phyloP scores from a whole-genome alignment of 2,329 filamentous ascomycete species.

The Zymoseptoria pseudotritici region DNA sequence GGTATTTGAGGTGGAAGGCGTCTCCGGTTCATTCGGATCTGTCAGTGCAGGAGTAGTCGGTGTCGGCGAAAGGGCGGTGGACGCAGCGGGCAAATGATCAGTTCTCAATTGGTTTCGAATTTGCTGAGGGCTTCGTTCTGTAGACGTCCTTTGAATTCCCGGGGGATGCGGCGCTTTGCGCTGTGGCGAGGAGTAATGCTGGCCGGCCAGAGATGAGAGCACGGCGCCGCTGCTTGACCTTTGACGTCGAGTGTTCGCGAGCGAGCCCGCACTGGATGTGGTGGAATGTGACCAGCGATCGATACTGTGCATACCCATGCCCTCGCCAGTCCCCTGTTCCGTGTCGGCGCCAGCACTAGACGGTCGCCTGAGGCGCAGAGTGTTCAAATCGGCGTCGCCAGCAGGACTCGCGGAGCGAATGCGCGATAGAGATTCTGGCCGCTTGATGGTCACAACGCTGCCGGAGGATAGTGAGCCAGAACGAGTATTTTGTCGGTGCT shows the following conservation, averaged over 20 bases:
- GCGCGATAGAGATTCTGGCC: constrained; percentile 30
- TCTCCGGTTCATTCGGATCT: constrained; percentile 25
- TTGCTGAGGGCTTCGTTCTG: constrained; percentile 17
- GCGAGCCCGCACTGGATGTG: constrained; percentile 40
- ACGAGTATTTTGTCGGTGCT: constrained; percentile 25
- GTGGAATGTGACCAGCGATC: constrained; percentile 55
- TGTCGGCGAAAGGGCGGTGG: constrained; percentile 29
- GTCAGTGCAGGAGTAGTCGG: constrained; percentile 24
- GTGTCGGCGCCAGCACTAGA: constrained; percentile 2
- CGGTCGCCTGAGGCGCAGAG: constrained; percentile 18
- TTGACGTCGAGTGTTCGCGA: constrained; percentile 30
- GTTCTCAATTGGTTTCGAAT: constrained; percentile 20
- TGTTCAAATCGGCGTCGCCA: constrained; percentile 18
- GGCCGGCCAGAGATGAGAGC: constrained; percentile 29
- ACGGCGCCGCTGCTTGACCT: constrained; percentile 32
- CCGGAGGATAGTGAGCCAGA: constrained; percentile 39
- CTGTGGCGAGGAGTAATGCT: constrained; percentile 19
- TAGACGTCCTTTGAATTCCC: constrained; percentile 9
- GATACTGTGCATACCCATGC: constrained; percentile 43
- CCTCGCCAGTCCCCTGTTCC: constrained; percentile 19
- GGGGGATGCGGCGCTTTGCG: constrained; percentile 1
- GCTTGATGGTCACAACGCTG: constrained; percentile 34
- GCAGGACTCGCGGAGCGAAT: constrained; percentile 18
- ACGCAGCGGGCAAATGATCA: constrained; percentile 10
- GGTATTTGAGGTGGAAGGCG: constrained; percentile 27